Evolutionary conservation across 1,284 basidiomycete species (phyloP).

Genomic region (Ceratobasidium theobromae): DNA sequence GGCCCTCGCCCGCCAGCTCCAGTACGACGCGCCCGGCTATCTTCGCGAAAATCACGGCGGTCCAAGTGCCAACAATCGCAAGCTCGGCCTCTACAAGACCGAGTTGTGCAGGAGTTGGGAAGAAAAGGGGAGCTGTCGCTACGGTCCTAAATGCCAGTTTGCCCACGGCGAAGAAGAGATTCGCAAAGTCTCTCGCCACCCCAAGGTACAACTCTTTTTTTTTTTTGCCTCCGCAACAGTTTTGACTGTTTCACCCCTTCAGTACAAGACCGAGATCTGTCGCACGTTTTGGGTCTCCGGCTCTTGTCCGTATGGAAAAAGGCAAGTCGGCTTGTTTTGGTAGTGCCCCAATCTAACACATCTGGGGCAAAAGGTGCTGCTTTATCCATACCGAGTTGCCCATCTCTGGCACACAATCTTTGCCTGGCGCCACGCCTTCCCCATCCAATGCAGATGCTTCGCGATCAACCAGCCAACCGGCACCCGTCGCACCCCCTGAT

Average conservation of each 20-base stretch:
- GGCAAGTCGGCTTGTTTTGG: constrained; percentile 42
- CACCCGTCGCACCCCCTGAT: constrained; percentile 16
- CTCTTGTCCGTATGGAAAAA: constrained; percentile 84
- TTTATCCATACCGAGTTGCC: constrained; percentile 87
- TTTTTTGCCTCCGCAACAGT: not conserved
- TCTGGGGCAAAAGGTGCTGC: constrained; percentile 55
- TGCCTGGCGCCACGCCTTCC: constrained; percentile 47
- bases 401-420: constrained; percentile 55
- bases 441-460: constrained; percentile 38
- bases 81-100: constrained; percentile 87
- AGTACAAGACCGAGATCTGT: constrained; percentile 93
- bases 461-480: not conserved
- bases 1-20: constrained; percentile 28
- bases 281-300: constrained; percentile 92
- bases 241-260: constrained; percentile 36
- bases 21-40: constrained; percentile 23
- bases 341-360: not conserved
- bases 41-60: constrained; percentile 45
- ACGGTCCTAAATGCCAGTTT: constrained; percentile 85
- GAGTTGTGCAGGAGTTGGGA: constrained; percentile 92
- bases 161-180: constrained; percentile 88
- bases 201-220: constrained; percentile 58
- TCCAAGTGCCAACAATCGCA: constrained; percentile 84
- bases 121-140: constrained; percentile 86
- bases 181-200: constrained; percentile 76